phyloP scores from a whole-genome alignment of 495 filamentous ascomycete genomes.

The Talaromyces proteolyticus region DNA sequence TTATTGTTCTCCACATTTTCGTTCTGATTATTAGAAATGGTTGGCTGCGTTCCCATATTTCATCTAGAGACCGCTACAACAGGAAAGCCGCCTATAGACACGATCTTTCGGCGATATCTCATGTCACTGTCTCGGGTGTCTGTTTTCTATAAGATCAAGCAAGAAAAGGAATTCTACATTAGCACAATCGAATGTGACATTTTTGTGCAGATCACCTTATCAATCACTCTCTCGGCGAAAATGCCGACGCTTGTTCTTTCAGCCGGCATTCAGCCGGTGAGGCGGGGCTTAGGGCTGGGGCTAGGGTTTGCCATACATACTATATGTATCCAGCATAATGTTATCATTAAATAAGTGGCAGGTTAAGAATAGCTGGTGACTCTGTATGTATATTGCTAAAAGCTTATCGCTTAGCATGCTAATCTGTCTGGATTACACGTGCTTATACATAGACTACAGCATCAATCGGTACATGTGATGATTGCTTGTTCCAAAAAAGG shows the following conservation, averaged over 20 bases:
- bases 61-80: background rate
- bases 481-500: too few species aligned
- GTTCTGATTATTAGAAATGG: background rate
- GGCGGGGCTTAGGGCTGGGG: background rate
- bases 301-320: too few species aligned
- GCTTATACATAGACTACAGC: too few species aligned
- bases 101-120: background rate
- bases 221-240: background rate
- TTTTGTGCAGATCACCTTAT: background rate
- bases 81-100: background rate
- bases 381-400: too few species aligned
- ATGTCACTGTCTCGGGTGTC: background rate
- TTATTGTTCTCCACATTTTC: background rate
- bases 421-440: too few species aligned
- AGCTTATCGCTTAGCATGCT: too few species aligned
- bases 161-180: background rate
- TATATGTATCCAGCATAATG: too few species aligned
- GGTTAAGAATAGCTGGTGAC: background rate
- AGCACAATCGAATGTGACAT: too few species aligned
- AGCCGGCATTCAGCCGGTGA: background rate
- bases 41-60: background rate
- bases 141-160: background rate
- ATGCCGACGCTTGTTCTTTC: background rate
- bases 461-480: too few species aligned
- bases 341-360: too few species aligned